These are phyloP conservation scores for Pichia norvegensis DNA, from an alignment of 1,139 yeast genomes.

Conservation along the genomic window DNA sequence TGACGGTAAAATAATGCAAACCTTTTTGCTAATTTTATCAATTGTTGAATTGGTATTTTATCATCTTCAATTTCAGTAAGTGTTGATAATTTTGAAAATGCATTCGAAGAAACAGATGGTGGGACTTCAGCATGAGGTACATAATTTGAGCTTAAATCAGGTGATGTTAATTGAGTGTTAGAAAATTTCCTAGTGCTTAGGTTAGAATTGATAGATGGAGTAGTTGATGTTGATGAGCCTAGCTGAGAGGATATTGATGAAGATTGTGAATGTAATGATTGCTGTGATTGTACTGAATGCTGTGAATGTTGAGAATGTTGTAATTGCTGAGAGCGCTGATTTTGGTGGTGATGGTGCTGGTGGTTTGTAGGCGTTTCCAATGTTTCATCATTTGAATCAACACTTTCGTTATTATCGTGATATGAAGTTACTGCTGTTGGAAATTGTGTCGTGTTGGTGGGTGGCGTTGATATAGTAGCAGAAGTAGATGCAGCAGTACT, in stretches of 20 bases:
- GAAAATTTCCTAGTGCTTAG: neutral
- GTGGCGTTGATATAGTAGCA: neutral
- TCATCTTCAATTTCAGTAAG: conserved; percentile 4
- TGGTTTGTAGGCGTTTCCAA: neutral
- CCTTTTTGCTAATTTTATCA: conserved; percentile 16
- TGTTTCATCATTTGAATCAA: neutral
- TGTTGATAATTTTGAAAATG: conserved; percentile 10
- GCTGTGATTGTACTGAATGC: neutral
- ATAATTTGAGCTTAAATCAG: conserved; percentile 3
- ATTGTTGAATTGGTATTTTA: conserved; percentile 3
- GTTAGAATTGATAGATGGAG: conserved; percentile 9
- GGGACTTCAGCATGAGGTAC: conserved; percentile 4
- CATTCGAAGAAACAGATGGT: neutral
- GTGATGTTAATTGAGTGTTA: conserved; percentile 2
- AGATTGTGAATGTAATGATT: conserved; percentile 11
- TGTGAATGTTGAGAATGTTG: neutral
- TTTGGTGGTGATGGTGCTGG: neutral
- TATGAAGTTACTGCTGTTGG: neutral
- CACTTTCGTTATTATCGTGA: neutral
- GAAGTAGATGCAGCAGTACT: conserved; percentile 12
- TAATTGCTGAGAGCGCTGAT: neutral
- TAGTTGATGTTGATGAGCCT: conserved; percentile 11
- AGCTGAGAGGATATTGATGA: conserved; percentile 15
- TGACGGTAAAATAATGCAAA: conserved; percentile 16
- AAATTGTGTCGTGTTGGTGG: neutral